A percentile compares a stretch with the other conserved stretches of the same genome.
Conservation (phyloP, 495 filamentous ascomycete species). For the Penicillium longicatenatum region DNA sequence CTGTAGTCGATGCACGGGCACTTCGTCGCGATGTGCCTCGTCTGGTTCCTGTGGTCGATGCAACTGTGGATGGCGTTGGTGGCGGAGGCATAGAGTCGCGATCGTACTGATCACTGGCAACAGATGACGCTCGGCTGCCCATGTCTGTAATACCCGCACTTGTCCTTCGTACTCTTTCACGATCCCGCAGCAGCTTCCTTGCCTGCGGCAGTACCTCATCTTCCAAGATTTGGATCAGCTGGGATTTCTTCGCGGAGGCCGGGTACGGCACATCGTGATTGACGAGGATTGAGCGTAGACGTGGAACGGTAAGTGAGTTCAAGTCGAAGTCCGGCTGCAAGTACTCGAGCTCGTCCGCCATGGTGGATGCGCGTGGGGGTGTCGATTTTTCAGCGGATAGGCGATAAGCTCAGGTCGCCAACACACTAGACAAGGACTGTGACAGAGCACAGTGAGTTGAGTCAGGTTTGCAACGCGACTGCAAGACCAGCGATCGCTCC, state of each 20-base stretch:
- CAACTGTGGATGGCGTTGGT: slow-evolving; percentile 45
- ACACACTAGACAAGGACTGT: slow-evolving; percentile 11
- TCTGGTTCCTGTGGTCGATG: slow-evolving; percentile 44
- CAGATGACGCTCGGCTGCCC: slow-evolving; percentile 56
- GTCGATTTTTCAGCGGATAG: slow-evolving; percentile 4
- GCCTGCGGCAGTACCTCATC: slow-evolving; percentile 77
- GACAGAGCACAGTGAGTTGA: slow-evolving; percentile 11
- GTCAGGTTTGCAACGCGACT: slow-evolving; percentile 15
- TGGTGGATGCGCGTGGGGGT: slow-evolving; percentile 34
- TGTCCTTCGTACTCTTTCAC: slow-evolving; percentile 73
- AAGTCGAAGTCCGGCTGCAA: slow-evolving; percentile 85
- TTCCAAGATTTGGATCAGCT: slow-evolving; percentile 83
- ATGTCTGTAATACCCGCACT: slow-evolving; percentile 84
- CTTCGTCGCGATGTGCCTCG: slow-evolving; percentile 44
- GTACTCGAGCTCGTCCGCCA: slow-evolving; percentile 77
- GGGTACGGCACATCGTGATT: slow-evolving; percentile 83
- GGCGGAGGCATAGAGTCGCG: slow-evolving; percentile 50
- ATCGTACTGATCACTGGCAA: slow-evolving; percentile 47
- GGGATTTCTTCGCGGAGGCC: slow-evolving; percentile 81
- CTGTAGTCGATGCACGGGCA: slow-evolving; percentile 37
- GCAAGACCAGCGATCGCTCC: slow-evolving; percentile 26
- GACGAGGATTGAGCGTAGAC: slow-evolving; percentile 85
- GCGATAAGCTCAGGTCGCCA: slow-evolving; percentile 7
- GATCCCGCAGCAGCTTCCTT: slow-evolving; percentile 69
- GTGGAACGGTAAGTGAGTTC: slow-evolving; percentile 76